Evolutionary conservation across 2,329 filamentous ascomycete species (phyloP).

Genomic region (Calycina marina): DNA sequence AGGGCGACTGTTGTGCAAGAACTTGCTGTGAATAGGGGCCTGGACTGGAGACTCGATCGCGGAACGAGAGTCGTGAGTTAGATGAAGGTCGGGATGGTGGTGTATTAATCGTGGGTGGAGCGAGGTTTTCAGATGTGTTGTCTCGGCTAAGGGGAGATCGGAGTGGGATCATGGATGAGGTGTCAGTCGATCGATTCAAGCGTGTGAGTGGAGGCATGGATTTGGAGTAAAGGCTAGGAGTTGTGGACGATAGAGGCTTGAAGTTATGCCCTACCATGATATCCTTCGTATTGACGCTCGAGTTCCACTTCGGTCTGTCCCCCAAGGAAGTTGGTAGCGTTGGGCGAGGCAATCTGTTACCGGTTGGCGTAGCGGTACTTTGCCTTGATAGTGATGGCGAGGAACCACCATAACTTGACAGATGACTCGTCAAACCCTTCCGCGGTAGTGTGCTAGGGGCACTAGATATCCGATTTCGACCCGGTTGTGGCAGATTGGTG

Average conservation of each 20-base stretch:
- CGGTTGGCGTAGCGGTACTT: constrained; percentile 36
- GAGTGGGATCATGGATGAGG: constrained; percentile 20
- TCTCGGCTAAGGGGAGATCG: constrained; percentile 17
- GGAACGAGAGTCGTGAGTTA: constrained; percentile 30
- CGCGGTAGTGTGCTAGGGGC: constrained; percentile 26
- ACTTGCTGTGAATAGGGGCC: constrained; percentile 33
- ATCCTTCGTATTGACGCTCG: constrained; percentile 46
- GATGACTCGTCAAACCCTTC: constrained; percentile 19
- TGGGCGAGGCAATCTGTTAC: constrained; percentile 29
- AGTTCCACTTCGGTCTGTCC: constrained; percentile 59
- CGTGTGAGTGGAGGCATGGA: constrained; percentile 12
- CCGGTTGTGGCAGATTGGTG: constrained; percentile 27
- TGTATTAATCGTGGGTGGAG: constrained; percentile 13
- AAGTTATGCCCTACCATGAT: constrained; percentile 56
- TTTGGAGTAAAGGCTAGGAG: constrained; percentile 19
- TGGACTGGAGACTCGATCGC: constrained; percentile 39
- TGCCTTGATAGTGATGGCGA: constrained; percentile 25
- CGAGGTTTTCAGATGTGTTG: constrained; percentile 13
- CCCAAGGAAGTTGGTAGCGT: constrained; percentile 30
- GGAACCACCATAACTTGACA: constrained; percentile 28
- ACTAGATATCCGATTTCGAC: constrained; percentile 30
- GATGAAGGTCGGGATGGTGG: constrained; percentile 19
- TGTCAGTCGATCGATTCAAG: constrained; percentile 10
- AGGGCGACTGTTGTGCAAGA: constrained; percentile 28
- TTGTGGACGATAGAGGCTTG: constrained; percentile 43